phyloP scores from a whole-genome alignment of 805 yeast species.

The Wickerhamiella sergipiensis region DNA sequence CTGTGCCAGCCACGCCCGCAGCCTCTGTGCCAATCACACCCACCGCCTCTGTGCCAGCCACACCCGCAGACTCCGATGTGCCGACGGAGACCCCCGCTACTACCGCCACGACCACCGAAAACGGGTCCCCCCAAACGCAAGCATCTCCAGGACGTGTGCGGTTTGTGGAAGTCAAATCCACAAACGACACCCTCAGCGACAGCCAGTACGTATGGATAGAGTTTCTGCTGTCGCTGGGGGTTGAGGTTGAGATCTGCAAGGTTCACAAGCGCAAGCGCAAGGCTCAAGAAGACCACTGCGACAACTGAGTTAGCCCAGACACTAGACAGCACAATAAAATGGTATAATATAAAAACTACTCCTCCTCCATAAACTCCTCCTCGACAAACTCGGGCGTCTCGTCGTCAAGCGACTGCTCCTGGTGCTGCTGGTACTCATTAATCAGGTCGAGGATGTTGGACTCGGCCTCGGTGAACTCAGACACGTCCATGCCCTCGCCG shows the following conservation, averaged over 20 bases:
- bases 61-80: too few relatives aligned
- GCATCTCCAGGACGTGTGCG: not conserved
- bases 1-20: too few relatives aligned
- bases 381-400: constrained; percentile 6
- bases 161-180: constrained; percentile 27
- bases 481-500: constrained; percentile 90
- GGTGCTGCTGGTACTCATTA: constrained; percentile 84
- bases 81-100: too few relatives aligned
- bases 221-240: constrained; percentile 18
- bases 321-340: not conserved
- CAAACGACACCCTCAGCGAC: constrained; percentile 26
- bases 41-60: too few relatives aligned
- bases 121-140: too few relatives aligned
- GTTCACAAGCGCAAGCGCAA: not conserved
- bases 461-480: constrained; percentile 89
- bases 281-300: not conserved
- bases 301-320: too few relatives aligned
- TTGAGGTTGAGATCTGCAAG: constrained; percentile 24
- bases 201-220: constrained; percentile 27
- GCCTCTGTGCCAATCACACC: too few relatives aligned
- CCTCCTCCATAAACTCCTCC: constrained; percentile 6
- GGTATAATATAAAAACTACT: not conserved
- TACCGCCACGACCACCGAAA: too few relatives aligned
- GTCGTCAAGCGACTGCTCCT: constrained; percentile 59
- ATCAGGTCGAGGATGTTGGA: constrained; percentile 81